Conservation (phyloP, 768 basidiomycete genomes). For the Termitomyces sp. region DNA sequence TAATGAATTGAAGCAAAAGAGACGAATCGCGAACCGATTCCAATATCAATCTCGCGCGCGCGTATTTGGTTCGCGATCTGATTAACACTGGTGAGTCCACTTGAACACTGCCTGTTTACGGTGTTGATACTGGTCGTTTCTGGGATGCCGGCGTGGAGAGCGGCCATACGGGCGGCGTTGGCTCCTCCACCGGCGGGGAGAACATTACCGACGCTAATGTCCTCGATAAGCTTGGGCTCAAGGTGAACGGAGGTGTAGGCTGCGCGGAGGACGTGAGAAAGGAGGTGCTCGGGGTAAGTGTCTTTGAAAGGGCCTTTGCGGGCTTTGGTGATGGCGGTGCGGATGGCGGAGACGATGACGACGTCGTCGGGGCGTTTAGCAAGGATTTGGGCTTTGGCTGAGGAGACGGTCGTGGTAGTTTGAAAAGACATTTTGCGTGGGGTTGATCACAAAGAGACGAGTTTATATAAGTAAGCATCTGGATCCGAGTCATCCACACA, state of each 20-base stretch:
- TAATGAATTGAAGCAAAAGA: too few species aligned
- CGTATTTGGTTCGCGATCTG: conserved; percentile 79
- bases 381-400: conserved; percentile 55
- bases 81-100: conserved; percentile 76
- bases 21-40: conserved; percentile 56
- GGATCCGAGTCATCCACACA: too few species aligned
- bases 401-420: conserved; percentile 12
- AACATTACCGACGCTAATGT: conserved; percentile 83
- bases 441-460: too few species aligned
- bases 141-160: conserved; percentile 82
- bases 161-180: conserved; percentile 77
- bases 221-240: conserved; percentile 79
- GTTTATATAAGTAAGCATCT: too few species aligned
- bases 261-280: conserved; percentile 71
- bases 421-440: too few species aligned
- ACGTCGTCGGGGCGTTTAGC: conserved; percentile 80
- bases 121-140: conserved; percentile 69
- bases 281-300: conserved; percentile 76
- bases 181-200: conserved; percentile 86
- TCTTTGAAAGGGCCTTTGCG: conserved; percentile 91
- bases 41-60: conserved; percentile 80
- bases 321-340: conserved; percentile 89
- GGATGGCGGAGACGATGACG: conserved; percentile 83
- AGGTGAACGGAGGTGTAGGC: conserved; percentile 63
- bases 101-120: conserved; percentile 88